A percentile compares a stretch with the other conserved stretches of the same genome.
These are phyloP conservation scores for Emydomyces testavorans DNA, from an alignment of 2,329 filamentous ascomycete genomes.

Conservation along the genomic window DNA sequence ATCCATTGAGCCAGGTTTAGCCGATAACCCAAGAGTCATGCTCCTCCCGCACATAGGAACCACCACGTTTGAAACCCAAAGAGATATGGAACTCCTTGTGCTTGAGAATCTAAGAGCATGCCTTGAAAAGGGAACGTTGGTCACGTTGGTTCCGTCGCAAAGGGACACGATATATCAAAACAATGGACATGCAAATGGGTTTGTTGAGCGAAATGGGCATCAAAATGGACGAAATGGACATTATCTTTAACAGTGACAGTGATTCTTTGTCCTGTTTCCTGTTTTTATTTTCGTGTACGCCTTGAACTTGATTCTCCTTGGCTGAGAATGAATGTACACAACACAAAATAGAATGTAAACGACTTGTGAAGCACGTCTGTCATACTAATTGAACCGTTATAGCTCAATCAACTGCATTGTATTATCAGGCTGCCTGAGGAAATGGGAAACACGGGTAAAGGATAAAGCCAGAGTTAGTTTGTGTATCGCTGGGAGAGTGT, in stretches of 20 bases:
- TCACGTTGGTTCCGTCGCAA: constrained; percentile 53
- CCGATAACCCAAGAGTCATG: constrained; percentile 38
- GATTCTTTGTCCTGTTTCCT: not conserved
- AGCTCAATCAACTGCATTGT: no score
- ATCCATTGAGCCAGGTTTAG: constrained; percentile 37
- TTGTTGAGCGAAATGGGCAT: not conserved
- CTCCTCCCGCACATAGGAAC: constrained; percentile 51
- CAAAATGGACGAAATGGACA: not conserved
- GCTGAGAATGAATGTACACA: no score
- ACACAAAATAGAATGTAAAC: no score
- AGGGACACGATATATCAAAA: constrained; percentile 27
- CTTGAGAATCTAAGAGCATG: constrained; percentile 47
- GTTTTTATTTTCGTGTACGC: no score
- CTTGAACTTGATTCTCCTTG: no score
- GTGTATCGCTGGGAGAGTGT: no score
- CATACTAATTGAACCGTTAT: no score
- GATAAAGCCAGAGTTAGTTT: no score
- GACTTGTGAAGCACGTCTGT: no score
- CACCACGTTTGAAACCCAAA: constrained; percentile 49
- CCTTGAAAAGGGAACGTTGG: constrained; percentile 45
- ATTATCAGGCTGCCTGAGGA: no score
- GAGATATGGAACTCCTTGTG: constrained; percentile 50
- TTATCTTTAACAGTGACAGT: not conserved
- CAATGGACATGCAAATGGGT: not conserved
- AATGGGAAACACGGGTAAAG: no score